These are phyloP conservation scores for Pulveroboletus frians DNA, from an alignment of 768 basidiomycete genomes.

Conservation along the genomic window DNA sequence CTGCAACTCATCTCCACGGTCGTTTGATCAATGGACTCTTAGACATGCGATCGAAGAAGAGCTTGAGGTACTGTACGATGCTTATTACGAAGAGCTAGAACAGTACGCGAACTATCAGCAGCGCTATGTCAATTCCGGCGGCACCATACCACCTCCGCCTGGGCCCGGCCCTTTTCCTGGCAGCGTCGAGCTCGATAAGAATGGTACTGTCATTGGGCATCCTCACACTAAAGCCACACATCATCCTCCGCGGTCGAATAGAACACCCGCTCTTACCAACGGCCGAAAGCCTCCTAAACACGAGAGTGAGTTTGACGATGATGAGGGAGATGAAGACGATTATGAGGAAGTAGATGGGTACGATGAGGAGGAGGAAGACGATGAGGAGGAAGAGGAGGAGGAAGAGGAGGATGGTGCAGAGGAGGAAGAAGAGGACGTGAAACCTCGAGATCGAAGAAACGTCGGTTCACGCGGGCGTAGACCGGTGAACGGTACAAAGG, in stretches of 20 bases:
- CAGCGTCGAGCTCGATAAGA: conserved; percentile 93
- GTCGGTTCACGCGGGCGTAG: conserved; percentile 34
- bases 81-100: conserved; percentile 99
- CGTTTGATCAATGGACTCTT: conserved; percentile 18
- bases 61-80: conserved; percentile 99
- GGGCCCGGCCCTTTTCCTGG: conserved; percentile 99
- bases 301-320: conserved; percentile 65
- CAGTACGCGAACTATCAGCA: conserved; percentile 98
- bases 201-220: conserved; percentile 60
- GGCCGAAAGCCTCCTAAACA: conserved; percentile 43
- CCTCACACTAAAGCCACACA: conserved; percentile 29
- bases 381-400: conserved; percentile 64
- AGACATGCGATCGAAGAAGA: conserved; percentile 99
- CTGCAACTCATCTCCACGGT: conserved; percentile 8
- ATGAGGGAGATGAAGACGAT: conserved; percentile 53
- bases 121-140: conserved; percentile 88
- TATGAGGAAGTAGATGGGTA: conserved; percentile 53
- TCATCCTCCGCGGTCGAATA: conserved; percentile 38
- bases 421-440: conserved; percentile 50
- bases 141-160: conserved; percentile 84
- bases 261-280: conserved; percentile 31
- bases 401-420: conserved; percentile 65
- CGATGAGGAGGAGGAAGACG: conserved; percentile 59
- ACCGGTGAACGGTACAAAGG: conserved; percentile 42
- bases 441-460: conserved; percentile 36